Conservation (phyloP, 306 rosid species). For the Fragaria ananassa region DNA sequence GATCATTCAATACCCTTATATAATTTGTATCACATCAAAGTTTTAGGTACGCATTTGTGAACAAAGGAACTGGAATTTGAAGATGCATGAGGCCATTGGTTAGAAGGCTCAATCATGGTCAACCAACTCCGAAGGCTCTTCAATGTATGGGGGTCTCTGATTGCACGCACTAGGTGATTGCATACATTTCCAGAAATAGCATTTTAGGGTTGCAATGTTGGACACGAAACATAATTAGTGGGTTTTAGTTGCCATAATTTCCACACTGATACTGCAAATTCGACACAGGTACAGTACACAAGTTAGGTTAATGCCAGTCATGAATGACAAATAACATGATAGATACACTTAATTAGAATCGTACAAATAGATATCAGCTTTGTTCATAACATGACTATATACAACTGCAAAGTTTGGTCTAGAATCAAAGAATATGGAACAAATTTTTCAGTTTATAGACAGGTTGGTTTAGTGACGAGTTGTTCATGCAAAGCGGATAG, state of each 20-base stretch:
- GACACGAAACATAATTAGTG: not conserved
- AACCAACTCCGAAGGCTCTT: not conserved
- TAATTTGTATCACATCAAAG: not conserved
- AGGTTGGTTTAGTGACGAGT: not conserved
- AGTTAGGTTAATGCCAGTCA: not conserved
- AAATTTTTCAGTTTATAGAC: not conserved
- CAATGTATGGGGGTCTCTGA: not conserved
- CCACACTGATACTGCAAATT: not conserved
- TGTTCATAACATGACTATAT: not conserved
- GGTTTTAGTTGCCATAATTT: not conserved
- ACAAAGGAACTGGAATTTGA: not conserved
- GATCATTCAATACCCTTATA: constrained; percentile 1
- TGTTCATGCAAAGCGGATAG: not conserved
- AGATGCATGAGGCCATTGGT: not conserved
- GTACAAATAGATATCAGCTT: not conserved
- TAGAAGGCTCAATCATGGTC: not conserved
- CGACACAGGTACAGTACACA: not conserved
- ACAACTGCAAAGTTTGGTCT: not conserved
- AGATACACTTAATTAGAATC: not conserved
- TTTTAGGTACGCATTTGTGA: not conserved
- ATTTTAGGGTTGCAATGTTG: not conserved
- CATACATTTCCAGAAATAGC: not conserved
- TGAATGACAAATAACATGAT: not conserved
- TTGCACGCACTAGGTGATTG: not conserved
- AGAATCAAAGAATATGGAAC: not conserved